Evolutionary conservation across 2,329 filamentous ascomycete genomes (phyloP).

Genomic region (Ophiostoma tasmaniense): DNA sequence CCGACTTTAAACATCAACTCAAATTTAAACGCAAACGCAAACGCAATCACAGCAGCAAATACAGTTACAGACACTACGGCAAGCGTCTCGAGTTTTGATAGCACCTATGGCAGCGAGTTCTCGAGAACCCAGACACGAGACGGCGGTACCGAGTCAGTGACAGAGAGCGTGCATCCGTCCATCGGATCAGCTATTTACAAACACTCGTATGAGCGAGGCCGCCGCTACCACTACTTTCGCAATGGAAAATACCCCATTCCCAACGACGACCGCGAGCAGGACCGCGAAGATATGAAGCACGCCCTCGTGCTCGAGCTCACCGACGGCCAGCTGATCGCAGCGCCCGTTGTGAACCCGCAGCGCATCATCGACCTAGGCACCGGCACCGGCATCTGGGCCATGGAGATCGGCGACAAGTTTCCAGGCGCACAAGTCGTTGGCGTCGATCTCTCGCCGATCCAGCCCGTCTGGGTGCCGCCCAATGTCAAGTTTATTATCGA

Average conservation of each 20-base stretch:
- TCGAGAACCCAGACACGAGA: background rate
- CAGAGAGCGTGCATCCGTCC: conserved; percentile 10
- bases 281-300: conserved; percentile 39
- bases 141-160: background rate
- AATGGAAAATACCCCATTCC: conserved; percentile 39
- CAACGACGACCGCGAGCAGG: conserved; percentile 39
- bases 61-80: background rate
- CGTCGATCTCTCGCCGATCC: conserved; percentile 38
- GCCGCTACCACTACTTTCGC: conserved; percentile 35
- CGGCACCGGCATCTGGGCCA: conserved; percentile 35
- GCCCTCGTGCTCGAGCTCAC: conserved; percentile 37
- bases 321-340: conserved; percentile 33
- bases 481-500: conserved; percentile 57
- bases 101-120: background rate
- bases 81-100: background rate
- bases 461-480: conserved; percentile 43
- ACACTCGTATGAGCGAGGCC: conserved; percentile 21
- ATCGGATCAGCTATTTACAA: conserved; percentile 12
- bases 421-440: conserved; percentile 35
- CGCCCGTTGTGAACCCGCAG: conserved; percentile 33
- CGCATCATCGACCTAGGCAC: conserved; percentile 43
- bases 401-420: conserved; percentile 38
- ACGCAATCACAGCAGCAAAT: background rate
- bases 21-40: background rate
- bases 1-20: background rate